phyloP scores from a whole-genome alignment of 768 basidiomycete genomes.

The Leccinum broughii region DNA sequence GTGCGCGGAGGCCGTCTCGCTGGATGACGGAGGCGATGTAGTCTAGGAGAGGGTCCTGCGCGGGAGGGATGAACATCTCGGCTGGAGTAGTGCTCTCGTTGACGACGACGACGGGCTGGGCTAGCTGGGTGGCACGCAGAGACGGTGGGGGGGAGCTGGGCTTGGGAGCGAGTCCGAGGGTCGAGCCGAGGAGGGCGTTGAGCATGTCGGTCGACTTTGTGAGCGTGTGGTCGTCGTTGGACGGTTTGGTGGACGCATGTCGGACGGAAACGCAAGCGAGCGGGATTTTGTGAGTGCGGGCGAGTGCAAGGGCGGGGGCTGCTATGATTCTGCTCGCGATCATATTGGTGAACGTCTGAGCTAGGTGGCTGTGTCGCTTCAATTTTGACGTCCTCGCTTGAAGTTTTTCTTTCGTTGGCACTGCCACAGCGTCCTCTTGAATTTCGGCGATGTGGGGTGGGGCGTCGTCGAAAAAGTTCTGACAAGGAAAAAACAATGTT shows the following conservation, averaged over 20 bases:
- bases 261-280: slow-evolving; percentile 4
- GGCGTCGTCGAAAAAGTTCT: no score
- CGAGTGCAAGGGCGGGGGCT: slow-evolving; percentile 1
- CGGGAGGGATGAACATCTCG: slow-evolving; percentile 64
- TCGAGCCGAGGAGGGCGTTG: slow-evolving; percentile 26
- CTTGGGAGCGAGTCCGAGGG: slow-evolving; percentile 16
- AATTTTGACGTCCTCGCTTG: no score
- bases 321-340: slow-evolving; percentile 11
- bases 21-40: slow-evolving; percentile 65
- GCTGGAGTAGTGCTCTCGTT: background rate
- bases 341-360: slow-evolving; percentile 2
- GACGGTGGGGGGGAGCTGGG: slow-evolving; percentile 2
- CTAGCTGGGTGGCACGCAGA: background rate
- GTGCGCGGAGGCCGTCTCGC: slow-evolving; percentile 62
- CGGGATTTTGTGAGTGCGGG: background rate
- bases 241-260: slow-evolving; percentile 17
- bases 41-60: slow-evolving; percentile 70
- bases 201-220: slow-evolving; percentile 27
- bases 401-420: no score
- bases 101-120: background rate
- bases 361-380: background rate
- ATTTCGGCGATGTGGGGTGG: no score
- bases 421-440: no score
- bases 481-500: no score
- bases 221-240: slow-evolving; percentile 25